These are phyloP conservation scores for Colletotrichum theobromicola DNA, from an alignment of 2,329 filamentous ascomycete species.

Conservation along the genomic window DNA sequence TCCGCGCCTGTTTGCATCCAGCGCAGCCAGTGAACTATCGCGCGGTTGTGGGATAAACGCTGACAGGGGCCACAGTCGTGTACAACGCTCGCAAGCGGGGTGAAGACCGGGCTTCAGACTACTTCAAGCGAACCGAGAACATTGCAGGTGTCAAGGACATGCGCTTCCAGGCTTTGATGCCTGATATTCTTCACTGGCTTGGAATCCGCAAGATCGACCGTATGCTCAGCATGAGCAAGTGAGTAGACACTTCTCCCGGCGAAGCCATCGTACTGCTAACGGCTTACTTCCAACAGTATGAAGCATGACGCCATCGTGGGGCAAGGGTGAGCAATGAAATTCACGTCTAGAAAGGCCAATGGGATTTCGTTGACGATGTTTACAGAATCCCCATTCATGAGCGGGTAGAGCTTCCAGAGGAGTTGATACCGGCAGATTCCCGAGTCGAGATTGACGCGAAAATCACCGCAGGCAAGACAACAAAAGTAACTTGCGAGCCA, in stretches of 20 bases:
- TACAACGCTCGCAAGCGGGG: constrained; percentile 85
- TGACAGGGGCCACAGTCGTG: constrained; percentile 46
- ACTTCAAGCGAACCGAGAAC: constrained; percentile 97
- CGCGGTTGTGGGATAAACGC: background rate
- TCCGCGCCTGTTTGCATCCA: background rate
- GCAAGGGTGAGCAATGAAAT: constrained; percentile 65
- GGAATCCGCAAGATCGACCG: constrained; percentile 98
- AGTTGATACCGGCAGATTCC: constrained; percentile 92
- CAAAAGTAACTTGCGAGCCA: background rate
- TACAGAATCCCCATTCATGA: constrained; percentile 82
- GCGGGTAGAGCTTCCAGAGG: constrained; percentile 88
- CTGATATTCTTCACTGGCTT: constrained; percentile 96
- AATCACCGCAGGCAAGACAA: constrained; percentile 82
- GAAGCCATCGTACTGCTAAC: background rate
- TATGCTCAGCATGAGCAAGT: constrained; percentile 99
- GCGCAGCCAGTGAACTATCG: background rate
- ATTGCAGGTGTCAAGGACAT: constrained; percentile 97
- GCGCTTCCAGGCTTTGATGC: constrained; percentile 98
- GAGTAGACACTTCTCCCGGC: constrained; percentile 37
- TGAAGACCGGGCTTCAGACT: constrained; percentile 82
- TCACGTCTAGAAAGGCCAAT: no score
- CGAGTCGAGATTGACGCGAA: constrained; percentile 99
- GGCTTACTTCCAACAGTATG: constrained; percentile 61
- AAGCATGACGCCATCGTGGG: constrained; percentile 89
- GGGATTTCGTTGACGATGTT: constrained; percentile 10